phyloP scores from a whole-genome alignment of 805 yeast species.

The Naumovozyma dairenensis region DNA sequence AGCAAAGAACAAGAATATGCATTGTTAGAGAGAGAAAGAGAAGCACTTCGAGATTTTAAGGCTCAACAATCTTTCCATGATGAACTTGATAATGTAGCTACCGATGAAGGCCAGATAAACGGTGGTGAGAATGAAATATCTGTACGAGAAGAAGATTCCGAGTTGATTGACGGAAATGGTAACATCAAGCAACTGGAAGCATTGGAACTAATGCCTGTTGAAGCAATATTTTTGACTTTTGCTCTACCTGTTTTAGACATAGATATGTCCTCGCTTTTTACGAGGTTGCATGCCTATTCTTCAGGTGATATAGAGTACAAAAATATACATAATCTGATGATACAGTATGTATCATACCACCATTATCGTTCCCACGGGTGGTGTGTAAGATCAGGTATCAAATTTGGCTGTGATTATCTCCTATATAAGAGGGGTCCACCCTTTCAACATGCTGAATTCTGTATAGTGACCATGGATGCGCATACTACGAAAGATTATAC shows the following conservation, averaged over 20 bases:
- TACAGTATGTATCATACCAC: constrained; percentile 66
- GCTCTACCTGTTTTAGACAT: constrained; percentile 44
- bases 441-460: constrained; percentile 85
- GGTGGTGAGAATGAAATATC: constrained; percentile 8
- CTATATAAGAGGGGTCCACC: constrained; percentile 91
- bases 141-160: constrained; percentile 32
- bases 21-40: constrained; percentile 26
- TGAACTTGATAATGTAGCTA: neutral
- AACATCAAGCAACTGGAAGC: constrained; percentile 19
- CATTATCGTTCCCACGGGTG: constrained; percentile 85
- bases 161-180: constrained; percentile 25
- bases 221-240: constrained; percentile 57
- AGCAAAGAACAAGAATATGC: constrained; percentile 23
- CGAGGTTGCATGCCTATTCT: constrained; percentile 15
- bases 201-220: constrained; percentile 67
- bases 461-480: constrained; percentile 34
- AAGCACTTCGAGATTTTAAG: constrained; percentile 24
- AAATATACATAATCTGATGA: constrained; percentile 34
- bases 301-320: constrained; percentile 6
- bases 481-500: constrained; percentile 33
- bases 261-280: constrained; percentile 8
- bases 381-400: constrained; percentile 88
- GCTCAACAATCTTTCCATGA: constrained; percentile 25
- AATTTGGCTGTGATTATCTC: constrained; percentile 81
- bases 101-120: neutral